phyloP scores from a whole-genome alignment of 176 grass and related monocot species.

The Triticum timopheevii region DNA sequence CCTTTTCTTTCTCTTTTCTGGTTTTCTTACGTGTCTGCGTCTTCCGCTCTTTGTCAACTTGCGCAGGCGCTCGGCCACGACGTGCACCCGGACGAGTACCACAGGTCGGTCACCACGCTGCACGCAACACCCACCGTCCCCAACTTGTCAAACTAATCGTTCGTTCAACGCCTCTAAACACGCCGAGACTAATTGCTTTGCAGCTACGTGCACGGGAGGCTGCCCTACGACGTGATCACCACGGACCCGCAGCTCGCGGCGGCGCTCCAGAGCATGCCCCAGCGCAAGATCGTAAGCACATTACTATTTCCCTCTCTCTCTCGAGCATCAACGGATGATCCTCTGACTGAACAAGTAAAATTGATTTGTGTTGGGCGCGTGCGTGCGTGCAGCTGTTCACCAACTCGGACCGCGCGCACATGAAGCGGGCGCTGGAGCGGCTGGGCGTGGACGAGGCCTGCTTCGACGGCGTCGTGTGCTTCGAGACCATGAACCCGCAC shows the following conservation, averaged over 20 bases:
- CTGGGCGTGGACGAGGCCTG: constrained; percentile 60
- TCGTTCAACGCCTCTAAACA: too few species aligned
- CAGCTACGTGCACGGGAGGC: constrained; percentile 88
- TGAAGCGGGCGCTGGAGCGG: constrained; percentile 52
- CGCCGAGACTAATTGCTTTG: too few species aligned
- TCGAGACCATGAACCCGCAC: constrained; percentile 96
- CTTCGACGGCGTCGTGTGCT: constrained; percentile 79
- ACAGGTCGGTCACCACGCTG: constrained; percentile 64
- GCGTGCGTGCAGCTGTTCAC: constrained; percentile 63
- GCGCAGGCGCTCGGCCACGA: constrained; percentile 76
- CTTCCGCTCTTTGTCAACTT: not conserved
- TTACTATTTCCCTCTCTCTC: not conserved
- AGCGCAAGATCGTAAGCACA: constrained; percentile 73
- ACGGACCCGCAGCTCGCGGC: constrained; percentile 56
- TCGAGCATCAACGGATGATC: not conserved
- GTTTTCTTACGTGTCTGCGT: not conserved
- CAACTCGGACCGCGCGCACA: constrained; percentile 78
- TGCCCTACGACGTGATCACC: constrained; percentile 71
- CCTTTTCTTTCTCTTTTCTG: not conserved
- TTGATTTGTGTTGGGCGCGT: not conserved
- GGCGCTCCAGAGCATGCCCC: constrained; percentile 68
- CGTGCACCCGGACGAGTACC: constrained; percentile 93
- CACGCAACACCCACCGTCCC: not conserved
- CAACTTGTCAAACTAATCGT: not conserved
- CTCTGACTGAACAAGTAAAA: not conserved